These are phyloP conservation scores for Aureobasidium vineae DNA, from an alignment of 2,329 filamentous ascomycete genomes.

Conservation along the genomic window DNA sequence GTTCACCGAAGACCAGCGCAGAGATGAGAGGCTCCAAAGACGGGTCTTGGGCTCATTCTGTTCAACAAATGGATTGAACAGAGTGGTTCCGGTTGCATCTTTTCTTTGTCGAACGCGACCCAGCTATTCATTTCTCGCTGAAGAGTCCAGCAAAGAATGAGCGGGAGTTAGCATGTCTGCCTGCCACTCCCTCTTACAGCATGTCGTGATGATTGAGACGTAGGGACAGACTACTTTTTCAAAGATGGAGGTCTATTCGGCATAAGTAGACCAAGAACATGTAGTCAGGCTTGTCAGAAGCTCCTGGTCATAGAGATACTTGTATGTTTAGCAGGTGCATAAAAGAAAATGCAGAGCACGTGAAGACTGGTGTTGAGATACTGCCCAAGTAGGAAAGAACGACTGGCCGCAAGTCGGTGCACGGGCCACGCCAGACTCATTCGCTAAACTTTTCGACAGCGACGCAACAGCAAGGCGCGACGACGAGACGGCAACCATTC, in stretches of 20 bases:
- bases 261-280: not conserved
- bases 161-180: not conserved
- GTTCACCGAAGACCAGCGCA: not conserved
- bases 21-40: not conserved
- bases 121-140: not conserved
- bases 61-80: not conserved
- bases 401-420: not conserved
- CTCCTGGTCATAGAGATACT: not conserved
- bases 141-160: not conserved
- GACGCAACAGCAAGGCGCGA: slow-evolving; percentile 9
- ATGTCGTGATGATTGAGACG: not conserved
- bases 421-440: slow-evolving; percentile 1
- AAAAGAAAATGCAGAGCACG: not conserved
- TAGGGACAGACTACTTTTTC: too few species aligned
- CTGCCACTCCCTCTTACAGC: not conserved
- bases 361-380: not conserved
- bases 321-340: not conserved
- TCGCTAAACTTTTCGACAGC: slow-evolving; percentile 24
- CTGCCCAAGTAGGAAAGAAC: not conserved
- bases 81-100: not conserved
- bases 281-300: not conserved
- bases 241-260: not conserved
- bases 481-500: not conserved
- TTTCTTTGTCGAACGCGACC: not conserved
- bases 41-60: not conserved